Conservation (phyloP, 1,139 yeast genomes). For the Kodamaea arcana region DNA sequence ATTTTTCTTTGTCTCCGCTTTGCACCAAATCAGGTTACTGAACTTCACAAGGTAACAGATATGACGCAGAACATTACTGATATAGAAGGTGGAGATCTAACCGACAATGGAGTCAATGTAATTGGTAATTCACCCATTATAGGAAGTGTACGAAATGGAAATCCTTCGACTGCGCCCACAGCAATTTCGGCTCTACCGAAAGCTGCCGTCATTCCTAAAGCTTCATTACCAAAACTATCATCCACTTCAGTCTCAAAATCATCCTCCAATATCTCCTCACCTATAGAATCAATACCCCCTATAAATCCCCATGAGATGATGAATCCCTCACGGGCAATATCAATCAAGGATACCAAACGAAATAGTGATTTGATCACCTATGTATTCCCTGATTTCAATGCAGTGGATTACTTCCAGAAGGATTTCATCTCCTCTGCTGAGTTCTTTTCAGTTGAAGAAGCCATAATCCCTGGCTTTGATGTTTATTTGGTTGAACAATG, state of each 20-base stretch:
- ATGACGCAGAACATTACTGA: background rate
- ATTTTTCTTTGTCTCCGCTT: background rate
- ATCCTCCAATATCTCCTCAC: background rate
- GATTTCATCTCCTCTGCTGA: constrained; percentile 37
- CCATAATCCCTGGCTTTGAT: constrained; percentile 68
- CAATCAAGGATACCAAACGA: constrained; percentile 2
- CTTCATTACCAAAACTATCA: too few relatives aligned
- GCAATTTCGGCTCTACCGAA: background rate
- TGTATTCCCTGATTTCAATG: constrained; percentile 49
- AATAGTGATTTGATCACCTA: constrained; percentile 35
- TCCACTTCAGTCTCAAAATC: too few relatives aligned
- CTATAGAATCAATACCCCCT: too few relatives aligned
- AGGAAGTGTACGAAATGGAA: background rate
- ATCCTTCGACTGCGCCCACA: background rate
- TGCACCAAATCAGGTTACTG: background rate
- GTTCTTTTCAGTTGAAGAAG: constrained; percentile 36
- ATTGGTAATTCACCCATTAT: background rate
- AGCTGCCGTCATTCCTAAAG: too few relatives aligned
- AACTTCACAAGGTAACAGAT: background rate
- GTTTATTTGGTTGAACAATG: constrained; percentile 91
- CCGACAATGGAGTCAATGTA: background rate
- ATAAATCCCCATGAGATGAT: too few relatives aligned
- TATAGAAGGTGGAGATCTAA: too few relatives aligned
- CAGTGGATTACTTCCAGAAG: constrained; percentile 44
- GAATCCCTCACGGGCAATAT: background rate